These are phyloP conservation scores for Piromyces sp. DNA, from an alignment of 192 early-diverging fungal genomes.

Conservation along the genomic window DNA sequence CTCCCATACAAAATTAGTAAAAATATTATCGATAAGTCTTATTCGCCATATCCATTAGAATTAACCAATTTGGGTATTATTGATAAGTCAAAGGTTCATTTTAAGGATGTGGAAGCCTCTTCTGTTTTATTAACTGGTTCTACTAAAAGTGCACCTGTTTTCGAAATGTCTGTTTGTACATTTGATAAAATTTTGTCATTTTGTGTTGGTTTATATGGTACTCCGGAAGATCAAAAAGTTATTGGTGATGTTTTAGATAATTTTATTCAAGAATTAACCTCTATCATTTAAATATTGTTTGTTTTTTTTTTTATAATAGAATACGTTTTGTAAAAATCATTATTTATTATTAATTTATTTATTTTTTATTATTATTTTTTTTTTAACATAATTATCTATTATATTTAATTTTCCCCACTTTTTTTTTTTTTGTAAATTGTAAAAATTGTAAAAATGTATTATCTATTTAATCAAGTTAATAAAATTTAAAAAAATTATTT, in stretches of 20 bases:
- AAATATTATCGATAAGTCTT: not conserved
- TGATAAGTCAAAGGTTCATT: not conserved
- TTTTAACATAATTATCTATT: too few species aligned
- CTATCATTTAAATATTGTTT: not conserved
- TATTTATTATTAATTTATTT: too few species aligned
- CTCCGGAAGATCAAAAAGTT: not conserved
- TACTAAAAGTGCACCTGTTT: not conserved
- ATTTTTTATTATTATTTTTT: too few species aligned
- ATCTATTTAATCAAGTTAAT: too few species aligned
- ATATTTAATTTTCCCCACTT: too few species aligned
- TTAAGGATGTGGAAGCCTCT: not conserved
- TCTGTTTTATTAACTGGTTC: not conserved
- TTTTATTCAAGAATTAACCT: not conserved
- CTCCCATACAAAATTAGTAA: not conserved
- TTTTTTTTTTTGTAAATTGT: too few species aligned
- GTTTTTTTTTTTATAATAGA: too few species aligned
- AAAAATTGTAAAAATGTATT: too few species aligned
- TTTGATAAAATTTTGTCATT: not conserved
- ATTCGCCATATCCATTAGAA: not conserved
- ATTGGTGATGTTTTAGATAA: not conserved
- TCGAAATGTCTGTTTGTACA: not conserved
- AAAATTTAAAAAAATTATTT: too few species aligned
- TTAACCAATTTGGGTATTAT: not conserved
- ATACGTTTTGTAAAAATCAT: too few species aligned
- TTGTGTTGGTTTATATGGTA: not conserved